Conservation (phyloP, 176 grass and related monocot genomes). For the Musa acuminata region DNA sequence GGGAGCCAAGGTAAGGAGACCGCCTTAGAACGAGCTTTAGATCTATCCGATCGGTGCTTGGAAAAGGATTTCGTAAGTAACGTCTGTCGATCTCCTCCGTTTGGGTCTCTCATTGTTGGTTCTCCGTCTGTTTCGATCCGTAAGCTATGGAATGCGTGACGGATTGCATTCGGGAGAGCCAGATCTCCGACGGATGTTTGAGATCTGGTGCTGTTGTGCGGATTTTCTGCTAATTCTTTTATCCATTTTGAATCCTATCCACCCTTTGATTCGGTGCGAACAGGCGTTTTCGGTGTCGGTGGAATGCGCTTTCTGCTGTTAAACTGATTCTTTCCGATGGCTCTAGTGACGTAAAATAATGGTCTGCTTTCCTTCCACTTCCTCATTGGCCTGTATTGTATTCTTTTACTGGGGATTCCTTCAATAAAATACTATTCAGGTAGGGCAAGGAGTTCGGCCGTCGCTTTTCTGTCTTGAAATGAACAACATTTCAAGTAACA, state of each 20-base stretch:
- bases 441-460: background rate
- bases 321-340: background rate
- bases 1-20: background rate
- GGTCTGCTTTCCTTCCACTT: background rate
- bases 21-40: background rate
- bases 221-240: background rate
- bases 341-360: background rate
- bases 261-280: background rate
- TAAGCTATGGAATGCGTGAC: background rate
- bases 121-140: background rate
- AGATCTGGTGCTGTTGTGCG: background rate
- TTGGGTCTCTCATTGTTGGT: background rate
- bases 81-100: background rate
- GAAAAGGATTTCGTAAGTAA: background rate
- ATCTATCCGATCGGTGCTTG: background rate
- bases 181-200: background rate
- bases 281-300: background rate
- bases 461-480: background rate
- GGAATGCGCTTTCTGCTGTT: background rate
- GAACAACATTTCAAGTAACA: background rate
- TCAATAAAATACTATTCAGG: background rate
- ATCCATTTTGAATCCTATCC: background rate
- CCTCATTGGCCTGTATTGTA: background rate
- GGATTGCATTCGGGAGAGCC: background rate
- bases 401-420: background rate